Evolutionary conservation across 2,329 filamentous ascomycete species (phyloP), one percentile per base, ranked within the genome.

Genomic region (Didymellaceae sp.): DNA sequence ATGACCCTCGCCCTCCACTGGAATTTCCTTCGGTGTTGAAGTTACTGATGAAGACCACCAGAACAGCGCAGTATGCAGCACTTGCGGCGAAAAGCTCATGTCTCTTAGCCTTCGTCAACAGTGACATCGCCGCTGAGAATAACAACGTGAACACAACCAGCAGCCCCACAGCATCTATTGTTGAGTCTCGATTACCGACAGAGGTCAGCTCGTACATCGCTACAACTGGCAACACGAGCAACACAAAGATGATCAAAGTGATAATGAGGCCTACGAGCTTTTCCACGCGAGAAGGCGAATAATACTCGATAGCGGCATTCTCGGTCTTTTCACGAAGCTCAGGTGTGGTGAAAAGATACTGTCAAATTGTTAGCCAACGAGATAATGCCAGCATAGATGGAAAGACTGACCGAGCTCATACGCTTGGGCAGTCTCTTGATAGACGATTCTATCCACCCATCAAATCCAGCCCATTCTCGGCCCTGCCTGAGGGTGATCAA

Each of bases 121-220:
- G 31, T 8, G 55, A 60, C 68, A 73, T 73, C 0, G 68, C 67
- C 0, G 68, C 67, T 1, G 58, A 63, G 30, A 72, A 73, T 0
- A 72, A 46, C 14, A 71, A 50, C 0, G 74, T 76, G 52, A 77
- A 77, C 0, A 75, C 71, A 2, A 76, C 69, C 9, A 77, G 41
- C 0, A 77, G 59, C 2, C 70, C 73, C 4, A 76, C 70, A 0
- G 74, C 72, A 33, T 70, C 65, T 20, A 76, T 61, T 0, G 73
- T 73, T 0, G 64, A 62, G n/a, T 62, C 61, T 4, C 57, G 54
- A 6, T 63, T 34, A 0, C 62, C 63, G 0, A 66, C 31, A 6
- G 61, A 58, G 0, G 71, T 70, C 3, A 75, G 32, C 37, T 66
- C 46, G 47, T 74, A 76, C 68, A 76, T 66, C 0, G 59, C 58